A percentile compares a stretch with the other conserved stretches of the same genome.
Conservation (phyloP, 352 stramenopile species). For the Pythium aquatile region DNA sequence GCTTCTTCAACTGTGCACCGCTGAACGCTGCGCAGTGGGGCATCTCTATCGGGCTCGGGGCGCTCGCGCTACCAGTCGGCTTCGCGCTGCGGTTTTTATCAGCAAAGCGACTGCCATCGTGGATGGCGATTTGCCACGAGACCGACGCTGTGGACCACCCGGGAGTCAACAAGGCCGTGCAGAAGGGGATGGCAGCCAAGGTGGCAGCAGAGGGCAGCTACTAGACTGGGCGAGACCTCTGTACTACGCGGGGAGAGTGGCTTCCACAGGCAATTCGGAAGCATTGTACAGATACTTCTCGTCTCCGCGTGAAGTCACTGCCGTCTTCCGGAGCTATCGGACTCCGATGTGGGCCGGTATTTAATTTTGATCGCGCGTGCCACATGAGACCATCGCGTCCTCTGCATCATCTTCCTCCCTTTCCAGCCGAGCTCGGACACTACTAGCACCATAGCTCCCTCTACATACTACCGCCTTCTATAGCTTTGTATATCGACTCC, state of each 20-base stretch:
- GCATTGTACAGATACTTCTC: not conserved
- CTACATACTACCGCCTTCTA: not conserved
- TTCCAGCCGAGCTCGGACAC: not conserved
- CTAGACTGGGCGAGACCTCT: not conserved
- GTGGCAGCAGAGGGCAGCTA: conserved; percentile 21
- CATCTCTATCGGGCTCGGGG: conserved; percentile 52
- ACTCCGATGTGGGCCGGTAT: not conserved
- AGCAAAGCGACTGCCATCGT: conserved; percentile 41
- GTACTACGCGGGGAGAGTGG: not conserved
- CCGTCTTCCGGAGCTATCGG: too few relatives aligned
- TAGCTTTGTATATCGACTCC: conserved; percentile 13
- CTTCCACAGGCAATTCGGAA: not conserved
- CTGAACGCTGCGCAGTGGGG: conserved; percentile 50
- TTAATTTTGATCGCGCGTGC: conserved; percentile 2
- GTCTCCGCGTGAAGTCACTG: not conserved
- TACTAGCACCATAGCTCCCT: not conserved
- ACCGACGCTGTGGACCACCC: conserved; percentile 33
- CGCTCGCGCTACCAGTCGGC: conserved; percentile 45
- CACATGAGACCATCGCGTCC: not conserved
- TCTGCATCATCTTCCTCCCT: not conserved
- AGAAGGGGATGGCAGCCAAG: conserved; percentile 36
- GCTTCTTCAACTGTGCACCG: conserved; percentile 61
- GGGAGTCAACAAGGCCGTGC: conserved; percentile 29
- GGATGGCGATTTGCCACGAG: conserved; percentile 61
- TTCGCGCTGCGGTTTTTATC: conserved; percentile 51